Base-by-base conservation (phyloP, 1,139 yeast species). In the Yamadazyma mexicana region DNA sequence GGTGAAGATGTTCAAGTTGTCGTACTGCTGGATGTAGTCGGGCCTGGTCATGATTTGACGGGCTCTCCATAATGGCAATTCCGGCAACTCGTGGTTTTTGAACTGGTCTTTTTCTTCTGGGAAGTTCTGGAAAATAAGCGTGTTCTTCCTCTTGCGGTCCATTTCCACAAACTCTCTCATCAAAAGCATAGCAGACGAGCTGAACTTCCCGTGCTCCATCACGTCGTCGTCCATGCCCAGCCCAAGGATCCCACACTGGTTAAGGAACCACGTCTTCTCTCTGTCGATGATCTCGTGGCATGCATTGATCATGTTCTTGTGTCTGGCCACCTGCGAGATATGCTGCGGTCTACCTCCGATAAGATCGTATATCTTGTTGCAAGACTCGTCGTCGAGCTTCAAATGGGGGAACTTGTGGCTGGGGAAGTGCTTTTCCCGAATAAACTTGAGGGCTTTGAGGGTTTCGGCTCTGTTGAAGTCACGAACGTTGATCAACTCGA, bases 291-390 rank as follows among this genome's bases (percentile, higher is more conserved):
- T 70, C 48, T 72, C 75, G 50, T 84, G 85, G 46, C 87, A 81
- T 0, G 91, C 89, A 26, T 65, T 62, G 30, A 83, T 54, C 52
- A 83, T 71, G 54, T 86, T 81, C 8, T 57, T 54, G 43, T 83
- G 86, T 22, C 84, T 70, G 0, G 92, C 84, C 8, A 85, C 94
- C 40, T 83, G 83, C 2, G 86, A 77, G 6, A 87, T 64, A 56
- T 86, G 94, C 58, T 87, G 95, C 0, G 95, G 91, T 34, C 95
- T 70, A 1, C 95, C 95, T 4, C 95, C 95, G 39, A 87, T 79
- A 31, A 86, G 63, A 47, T 82, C 80, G 58, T 84, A 87, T 4
- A 86, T 74, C 31, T 75, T 65, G 40, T 76, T 66, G 17, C 88
- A 81, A 1, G 59, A 47, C 1, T 59, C 64, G 6, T 66, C 68